These are phyloP conservation scores for Polyporus arcularius DNA, from an alignment of 768 basidiomycete species.

Conservation along the genomic window DNA sequence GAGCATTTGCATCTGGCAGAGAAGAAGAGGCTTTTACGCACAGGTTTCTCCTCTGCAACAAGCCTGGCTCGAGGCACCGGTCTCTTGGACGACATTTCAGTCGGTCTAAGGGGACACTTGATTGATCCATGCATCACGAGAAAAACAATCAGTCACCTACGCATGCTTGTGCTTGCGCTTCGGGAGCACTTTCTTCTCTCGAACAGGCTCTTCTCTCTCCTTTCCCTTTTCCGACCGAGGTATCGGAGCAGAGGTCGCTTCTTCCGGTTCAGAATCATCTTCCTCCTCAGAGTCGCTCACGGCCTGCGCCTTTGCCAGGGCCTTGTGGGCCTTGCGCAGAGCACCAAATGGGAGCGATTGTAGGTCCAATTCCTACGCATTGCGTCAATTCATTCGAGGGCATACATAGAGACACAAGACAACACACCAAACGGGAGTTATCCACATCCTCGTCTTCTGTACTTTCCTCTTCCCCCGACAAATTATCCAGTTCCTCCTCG, in stretches of 20 bases:
- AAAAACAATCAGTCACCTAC: conserved; percentile 48
- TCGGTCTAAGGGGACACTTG: conserved; percentile 53
- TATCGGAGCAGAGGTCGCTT: conserved; percentile 2
- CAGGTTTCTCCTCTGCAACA: conserved; percentile 68
- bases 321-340: conserved; percentile 28
- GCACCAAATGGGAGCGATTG: conserved; percentile 30
- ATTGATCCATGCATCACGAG: background rate
- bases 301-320: conserved; percentile 15
- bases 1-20: background rate
- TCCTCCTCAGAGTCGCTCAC: conserved; percentile 21
- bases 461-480: conserved; percentile 3
- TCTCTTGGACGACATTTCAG: conserved; percentile 80
- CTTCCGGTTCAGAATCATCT: conserved; percentile 25
- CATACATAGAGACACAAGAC: background rate
- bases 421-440: conserved; percentile 14
- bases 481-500: conserved; percentile 41
- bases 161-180: conserved; percentile 84
- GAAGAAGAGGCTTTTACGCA: conserved; percentile 35
- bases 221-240: conserved; percentile 24
- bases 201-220: conserved; percentile 37
- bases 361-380: conserved; percentile 17
- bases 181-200: conserved; percentile 49
- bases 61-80: conserved; percentile 74
- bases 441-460: conserved; percentile 13
- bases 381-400: no score